A percentile compares a stretch with the other conserved stretches of the same genome.
Conservation (phyloP, 768 basidiomycete genomes). For the Podaxis sp. region DNA sequence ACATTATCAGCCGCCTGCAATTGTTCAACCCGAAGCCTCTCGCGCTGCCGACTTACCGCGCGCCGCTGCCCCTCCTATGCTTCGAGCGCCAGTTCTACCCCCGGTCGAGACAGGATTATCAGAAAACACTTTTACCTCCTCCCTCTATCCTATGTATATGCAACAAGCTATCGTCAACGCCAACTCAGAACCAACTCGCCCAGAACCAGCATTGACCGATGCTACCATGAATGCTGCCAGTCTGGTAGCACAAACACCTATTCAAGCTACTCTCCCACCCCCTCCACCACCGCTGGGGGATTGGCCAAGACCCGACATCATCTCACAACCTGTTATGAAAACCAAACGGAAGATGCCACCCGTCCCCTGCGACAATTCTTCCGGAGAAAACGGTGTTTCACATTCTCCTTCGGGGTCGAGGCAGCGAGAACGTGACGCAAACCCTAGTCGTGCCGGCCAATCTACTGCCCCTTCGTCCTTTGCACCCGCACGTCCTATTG, state of each 20-base stretch:
- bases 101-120: background rate
- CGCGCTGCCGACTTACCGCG: background rate
- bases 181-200: slow-evolving; percentile 19
- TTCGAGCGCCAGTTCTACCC: slow-evolving; percentile 1
- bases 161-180: slow-evolving; percentile 12
- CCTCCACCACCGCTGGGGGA: slow-evolving; percentile 48
- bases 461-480: background rate
- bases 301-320: slow-evolving; percentile 51
- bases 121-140: slow-evolving; percentile 17
- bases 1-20: slow-evolving; percentile 32
- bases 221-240: slow-evolving; percentile 18
- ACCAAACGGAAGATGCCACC: slow-evolving; percentile 26
- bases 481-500: background rate
- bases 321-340: slow-evolving; percentile 27
- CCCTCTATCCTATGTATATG: slow-evolving; percentile 32
- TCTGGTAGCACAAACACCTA: slow-evolving; percentile 20
- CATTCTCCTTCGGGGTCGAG: background rate
- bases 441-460: background rate
- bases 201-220: slow-evolving; percentile 27
- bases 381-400: background rate
- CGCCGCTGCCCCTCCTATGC: slow-evolving; percentile 5
- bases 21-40: background rate
- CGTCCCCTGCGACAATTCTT: background rate
- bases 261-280: slow-evolving; percentile 22
- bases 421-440: background rate